A percentile compares a stretch with the other conserved stretches of the same genome.
phyloP scores from a whole-genome alignment of 1,284 basidiomycete species.

The Tilletia caries region DNA sequence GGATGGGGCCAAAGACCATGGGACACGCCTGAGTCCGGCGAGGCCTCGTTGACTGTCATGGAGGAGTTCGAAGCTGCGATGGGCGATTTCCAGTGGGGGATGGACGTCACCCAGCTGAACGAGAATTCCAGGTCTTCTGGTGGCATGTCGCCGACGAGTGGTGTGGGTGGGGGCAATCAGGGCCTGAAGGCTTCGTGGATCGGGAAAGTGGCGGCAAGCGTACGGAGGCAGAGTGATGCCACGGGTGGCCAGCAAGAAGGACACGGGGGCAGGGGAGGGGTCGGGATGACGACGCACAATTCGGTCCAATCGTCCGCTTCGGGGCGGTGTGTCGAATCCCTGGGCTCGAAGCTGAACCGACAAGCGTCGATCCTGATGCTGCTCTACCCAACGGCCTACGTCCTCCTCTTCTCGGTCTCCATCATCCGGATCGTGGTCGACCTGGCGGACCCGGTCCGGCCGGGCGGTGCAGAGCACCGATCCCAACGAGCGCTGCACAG shows the following conservation, averaged over 20 bases:
- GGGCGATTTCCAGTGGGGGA: slow-evolving; percentile 11
- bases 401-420: slow-evolving; percentile 38
- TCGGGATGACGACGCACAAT: neutral
- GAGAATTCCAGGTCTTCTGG: neutral
- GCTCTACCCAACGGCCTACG: slow-evolving; percentile 41
- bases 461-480: slow-evolving; percentile 13
- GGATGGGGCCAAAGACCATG: neutral
- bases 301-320: neutral
- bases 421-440: slow-evolving; percentile 36
- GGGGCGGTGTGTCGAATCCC: slow-evolving; percentile 32
- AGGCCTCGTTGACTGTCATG: neutral
- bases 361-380: slow-evolving; percentile 40
- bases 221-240: no score
- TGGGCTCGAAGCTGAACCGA: slow-evolving; percentile 42
- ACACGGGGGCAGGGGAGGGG: neutral
- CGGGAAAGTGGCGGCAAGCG: no score
- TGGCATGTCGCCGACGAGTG: neutral
- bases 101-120: slow-evolving; percentile 1
- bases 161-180: neutral
- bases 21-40: neutral
- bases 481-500: slow-evolving; percentile 31
- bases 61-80: slow-evolving; percentile 12
- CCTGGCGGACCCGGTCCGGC: slow-evolving; percentile 23
- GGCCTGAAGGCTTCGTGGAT: neutral
- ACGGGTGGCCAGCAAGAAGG: neutral